These are phyloP conservation scores for Suillus placidus DNA, from an alignment of 768 basidiomycete genomes.

Conservation along the genomic window DNA sequence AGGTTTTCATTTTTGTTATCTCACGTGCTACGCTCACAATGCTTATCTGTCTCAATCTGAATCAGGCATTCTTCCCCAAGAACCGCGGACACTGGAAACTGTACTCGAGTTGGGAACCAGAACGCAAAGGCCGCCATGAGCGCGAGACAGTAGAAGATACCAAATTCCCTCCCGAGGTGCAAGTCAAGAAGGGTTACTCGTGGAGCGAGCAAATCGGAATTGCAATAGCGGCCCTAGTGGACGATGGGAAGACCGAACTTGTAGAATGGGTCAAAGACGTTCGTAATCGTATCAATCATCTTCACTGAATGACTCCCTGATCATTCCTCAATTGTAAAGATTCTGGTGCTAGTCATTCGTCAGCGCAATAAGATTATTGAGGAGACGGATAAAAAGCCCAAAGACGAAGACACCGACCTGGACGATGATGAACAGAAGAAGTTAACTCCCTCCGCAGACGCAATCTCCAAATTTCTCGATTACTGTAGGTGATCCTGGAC, in stretches of 20 bases:
- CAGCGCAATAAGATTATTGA: conserved; percentile 63
- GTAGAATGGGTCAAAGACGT: conserved; percentile 86
- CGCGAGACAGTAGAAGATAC: conserved; percentile 36
- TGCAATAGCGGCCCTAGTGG: conserved; percentile 71
- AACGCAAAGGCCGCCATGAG: conserved; percentile 42
- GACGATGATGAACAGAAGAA: conserved; percentile 30
- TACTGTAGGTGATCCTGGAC: conserved; percentile 56
- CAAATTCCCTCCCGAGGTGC: conserved; percentile 65
- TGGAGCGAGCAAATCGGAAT: conserved; percentile 92
- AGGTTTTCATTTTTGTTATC: conserved; percentile 35
- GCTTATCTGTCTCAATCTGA: conserved; percentile 21
- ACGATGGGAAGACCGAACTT: conserved; percentile 61
- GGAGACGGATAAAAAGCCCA: conserved; percentile 52
- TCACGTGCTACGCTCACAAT: conserved; percentile 18
- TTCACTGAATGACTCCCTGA: conserved; percentile 21
- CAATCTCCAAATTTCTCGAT: conserved; percentile 68
- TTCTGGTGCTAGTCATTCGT: conserved; percentile 59
- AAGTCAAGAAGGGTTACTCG: conserved; percentile 84
- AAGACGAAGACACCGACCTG: conserved; percentile 40
- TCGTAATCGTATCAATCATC: conserved; percentile 32
- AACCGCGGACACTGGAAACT: conserved; percentile 86
- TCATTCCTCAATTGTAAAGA: conserved; percentile 42
- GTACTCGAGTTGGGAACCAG: conserved; percentile 76
- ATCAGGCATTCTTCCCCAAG: conserved; percentile 86
- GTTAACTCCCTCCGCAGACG: conserved; percentile 63